Base-by-base conservation (phyloP, 176 grass and related monocot genomes). In the Rhynchospora pubera region DNA sequence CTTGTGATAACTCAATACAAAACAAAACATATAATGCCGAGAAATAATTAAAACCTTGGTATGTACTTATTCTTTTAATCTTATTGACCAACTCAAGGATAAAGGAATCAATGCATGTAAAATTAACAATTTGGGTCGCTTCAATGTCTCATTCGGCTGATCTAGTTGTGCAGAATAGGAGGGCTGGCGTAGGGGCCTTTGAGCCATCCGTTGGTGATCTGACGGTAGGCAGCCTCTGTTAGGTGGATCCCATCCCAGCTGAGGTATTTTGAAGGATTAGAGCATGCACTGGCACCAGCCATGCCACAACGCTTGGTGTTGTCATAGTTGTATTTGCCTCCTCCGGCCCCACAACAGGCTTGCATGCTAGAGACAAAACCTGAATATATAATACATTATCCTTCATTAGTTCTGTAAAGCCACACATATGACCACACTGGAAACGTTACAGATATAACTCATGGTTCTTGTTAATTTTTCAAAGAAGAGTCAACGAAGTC, bases 161-260 rank as follows among this genome's bases (percentile, higher is more conserved):
- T 62, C 13, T 82, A 79, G 57, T 39, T 66, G 23, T 81, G 78
- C 45, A 82, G 15, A 26, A 97, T 90, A 34, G 86, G 68, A 42
- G 94, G 94, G 82, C 82, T 84, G 86, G 87, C 85, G 82, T 97
- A 97, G 9, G 91, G 84, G 19, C 94, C 94, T 51, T 82, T 90
- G 86, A 94, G 53, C 94, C 94, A 97, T 1, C 87, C 94, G 68
- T 88, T 82, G 74, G 94, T 86, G 88, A 97, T 94, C 81, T 89
- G 57, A 77, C 77, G 88, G 82, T 97, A 91, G 5, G 94, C 94
- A 56, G 94, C 94, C 86, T 97, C 94, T 5, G 94, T 97, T 1
- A 97, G 81, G 80, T 97, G 94, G 55, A 97, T 97, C 30, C 91
- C 94, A 60, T 97, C 94, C 94, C 94, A 97, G 83, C 91, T 97